phyloP scores from a whole-genome alignment of 257 asterid species.

The Solanum bulbocastanum region DNA sequence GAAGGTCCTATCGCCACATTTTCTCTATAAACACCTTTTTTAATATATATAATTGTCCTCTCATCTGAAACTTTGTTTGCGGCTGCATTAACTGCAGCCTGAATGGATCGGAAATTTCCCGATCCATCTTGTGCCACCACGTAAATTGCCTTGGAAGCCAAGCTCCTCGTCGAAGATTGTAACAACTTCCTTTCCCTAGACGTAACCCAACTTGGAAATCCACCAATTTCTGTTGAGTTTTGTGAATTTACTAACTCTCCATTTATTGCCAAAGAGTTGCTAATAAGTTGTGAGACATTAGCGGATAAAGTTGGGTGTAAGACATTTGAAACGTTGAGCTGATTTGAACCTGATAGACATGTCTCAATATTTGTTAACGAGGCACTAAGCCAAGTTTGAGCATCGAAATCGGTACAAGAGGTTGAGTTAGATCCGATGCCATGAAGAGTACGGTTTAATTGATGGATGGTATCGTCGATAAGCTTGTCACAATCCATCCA shows the following conservation, averaged over 20 bases:
- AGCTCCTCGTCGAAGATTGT: slow-evolving; percentile 9
- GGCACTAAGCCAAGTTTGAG: slow-evolving; percentile 78
- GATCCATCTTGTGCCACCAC: slow-evolving; percentile 61
- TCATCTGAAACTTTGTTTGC: slow-evolving; percentile 18
- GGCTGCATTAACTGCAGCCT: slow-evolving; percentile 51
- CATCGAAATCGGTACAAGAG: slow-evolving; percentile 19
- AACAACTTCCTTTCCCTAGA: slow-evolving; percentile 33
- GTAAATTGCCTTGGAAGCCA: slow-evolving; percentile 28
- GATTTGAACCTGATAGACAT: slow-evolving; percentile 42
- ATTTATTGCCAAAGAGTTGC: slow-evolving; percentile 49
- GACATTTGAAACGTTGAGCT: slow-evolving; percentile 32
- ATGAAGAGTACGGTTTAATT: slow-evolving; percentile 32
- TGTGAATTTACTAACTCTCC: slow-evolving; percentile 18
- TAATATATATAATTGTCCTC: slow-evolving; percentile 57
- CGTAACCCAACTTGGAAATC: slow-evolving; percentile 39
- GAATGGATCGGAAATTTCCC: slow-evolving; percentile 54
- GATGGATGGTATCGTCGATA: slow-evolving; percentile 34
- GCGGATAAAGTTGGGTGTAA: slow-evolving; percentile 27
- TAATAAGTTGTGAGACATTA: slow-evolving; percentile 42
- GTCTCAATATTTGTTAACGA: slow-evolving; percentile 52
- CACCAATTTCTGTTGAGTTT: not conserved
- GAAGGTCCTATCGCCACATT: slow-evolving; percentile 34
- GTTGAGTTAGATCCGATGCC: slow-evolving; percentile 17
- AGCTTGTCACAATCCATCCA: slow-evolving; percentile 45
- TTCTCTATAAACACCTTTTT: slow-evolving; percentile 63